A percentile compares a stretch with the other conserved stretches of the same genome.
phyloP scores from a whole-genome alignment of 2,329 filamentous ascomycete genomes.

The Cercospora sojina region DNA sequence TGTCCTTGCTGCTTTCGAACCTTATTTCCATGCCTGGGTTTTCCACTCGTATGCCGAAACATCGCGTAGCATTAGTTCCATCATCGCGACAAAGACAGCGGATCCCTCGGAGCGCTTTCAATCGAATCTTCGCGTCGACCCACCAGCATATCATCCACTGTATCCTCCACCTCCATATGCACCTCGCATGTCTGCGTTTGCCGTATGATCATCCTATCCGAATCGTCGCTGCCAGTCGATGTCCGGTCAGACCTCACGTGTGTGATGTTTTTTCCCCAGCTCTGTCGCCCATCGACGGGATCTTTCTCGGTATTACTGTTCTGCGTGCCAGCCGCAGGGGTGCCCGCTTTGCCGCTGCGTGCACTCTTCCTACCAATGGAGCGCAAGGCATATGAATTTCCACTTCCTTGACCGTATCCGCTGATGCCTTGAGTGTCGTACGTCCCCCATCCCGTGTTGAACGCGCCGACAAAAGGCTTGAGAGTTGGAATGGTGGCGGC shows the following conservation, averaged over 20 bases:
- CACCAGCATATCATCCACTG: neutral
- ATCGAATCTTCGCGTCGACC: neutral
- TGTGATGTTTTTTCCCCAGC: conserved; percentile 23
- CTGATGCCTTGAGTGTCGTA: conserved; percentile 24
- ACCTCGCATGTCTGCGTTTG: conserved; percentile 28
- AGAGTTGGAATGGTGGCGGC: conserved; percentile 29
- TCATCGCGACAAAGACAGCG: neutral
- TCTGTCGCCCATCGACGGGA: neutral
- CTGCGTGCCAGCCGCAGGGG: conserved; percentile 6
- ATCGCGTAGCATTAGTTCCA: neutral
- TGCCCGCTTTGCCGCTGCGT: conserved; percentile 7
- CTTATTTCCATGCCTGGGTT: neutral
- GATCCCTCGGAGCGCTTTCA: neutral
- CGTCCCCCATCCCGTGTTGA: conserved; percentile 31
- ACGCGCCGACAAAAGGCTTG: conserved; percentile 30
- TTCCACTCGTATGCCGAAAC: neutral
- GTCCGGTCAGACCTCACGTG: conserved; percentile 13
- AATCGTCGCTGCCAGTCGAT: conserved; percentile 23
- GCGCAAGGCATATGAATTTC: conserved; percentile 23
- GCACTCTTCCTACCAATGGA: conserved; percentile 20
- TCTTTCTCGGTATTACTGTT: conserved; percentile 9
- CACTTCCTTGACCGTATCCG: conserved; percentile 24
- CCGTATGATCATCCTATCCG: conserved; percentile 29
- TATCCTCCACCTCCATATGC: conserved; percentile 17
- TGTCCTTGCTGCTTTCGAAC: neutral